Evolutionary conservation across 257 asterid genomes (phyloP).

Genomic region (Rehmannia glutinosa): DNA sequence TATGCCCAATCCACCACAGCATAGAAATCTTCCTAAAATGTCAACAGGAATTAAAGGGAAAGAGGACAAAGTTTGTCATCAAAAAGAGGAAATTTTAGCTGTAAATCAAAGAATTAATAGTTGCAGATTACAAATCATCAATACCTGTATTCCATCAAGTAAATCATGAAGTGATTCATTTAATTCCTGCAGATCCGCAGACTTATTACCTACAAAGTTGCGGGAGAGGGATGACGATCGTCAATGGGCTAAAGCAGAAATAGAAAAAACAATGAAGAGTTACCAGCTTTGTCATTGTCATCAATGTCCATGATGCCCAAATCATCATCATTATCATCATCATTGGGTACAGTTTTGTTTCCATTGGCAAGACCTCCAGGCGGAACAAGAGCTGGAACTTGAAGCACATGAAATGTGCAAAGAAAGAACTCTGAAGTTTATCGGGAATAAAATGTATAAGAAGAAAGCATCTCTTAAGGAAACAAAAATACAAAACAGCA

Average conservation of each 20-base stretch:
- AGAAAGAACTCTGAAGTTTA: constrained; percentile 83
- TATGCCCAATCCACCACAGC: constrained; percentile 99
- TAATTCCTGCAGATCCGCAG: constrained; percentile 80
- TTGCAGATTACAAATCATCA: constrained; percentile 12
- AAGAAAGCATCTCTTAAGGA: background rate
- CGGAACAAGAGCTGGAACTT: constrained; percentile 94
- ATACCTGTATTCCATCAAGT: constrained; percentile 98
- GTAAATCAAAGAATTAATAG: constrained; percentile 13
- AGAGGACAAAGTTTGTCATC: constrained; percentile 4
- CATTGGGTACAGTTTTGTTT: constrained; percentile 42
- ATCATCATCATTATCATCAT: constrained; percentile 72
- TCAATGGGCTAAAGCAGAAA: constrained; percentile 17
- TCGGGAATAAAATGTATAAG: constrained; percentile 5
- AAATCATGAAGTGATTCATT: constrained; percentile 88
- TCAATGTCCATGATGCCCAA: constrained; percentile 96
- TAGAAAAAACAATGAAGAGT: constrained; percentile 16
- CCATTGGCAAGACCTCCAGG: constrained; percentile 74
- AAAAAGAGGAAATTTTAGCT: constrained; percentile 7
- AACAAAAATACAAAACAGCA: constrained; percentile 15
- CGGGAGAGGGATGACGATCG: constrained; percentile 7
- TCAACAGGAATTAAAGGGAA: constrained; percentile 10
- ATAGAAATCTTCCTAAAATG: constrained; percentile 88
- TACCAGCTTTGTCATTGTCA: constrained; percentile 74
- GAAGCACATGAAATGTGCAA: constrained; percentile 99
- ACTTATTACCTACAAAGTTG: constrained; percentile 48